A percentile compares a stretch with the other conserved stretches of the same genome.
Conservation (phyloP, 345 rosid species). For the Salix udensis region DNA sequence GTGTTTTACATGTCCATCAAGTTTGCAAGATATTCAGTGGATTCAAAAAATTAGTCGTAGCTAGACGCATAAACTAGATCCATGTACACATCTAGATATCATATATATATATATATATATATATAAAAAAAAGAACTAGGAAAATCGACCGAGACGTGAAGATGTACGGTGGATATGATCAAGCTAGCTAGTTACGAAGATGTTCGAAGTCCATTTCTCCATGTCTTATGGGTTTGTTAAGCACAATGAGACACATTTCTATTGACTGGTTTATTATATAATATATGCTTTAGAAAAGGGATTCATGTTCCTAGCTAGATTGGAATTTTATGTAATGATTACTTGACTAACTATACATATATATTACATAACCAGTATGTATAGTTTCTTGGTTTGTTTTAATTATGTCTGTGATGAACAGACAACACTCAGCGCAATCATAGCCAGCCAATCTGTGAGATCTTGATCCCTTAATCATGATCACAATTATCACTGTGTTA, state of each 20-base stretch:
- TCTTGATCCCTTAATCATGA: constrained; percentile 57
- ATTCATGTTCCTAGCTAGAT: constrained; percentile 34
- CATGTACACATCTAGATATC: too few relatives aligned
- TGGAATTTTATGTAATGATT: constrained; percentile 23
- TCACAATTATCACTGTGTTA: constrained; percentile 23
- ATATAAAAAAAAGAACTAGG: too few relatives aligned
- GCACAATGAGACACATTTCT: constrained; percentile 32
- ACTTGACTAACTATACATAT: neutral
- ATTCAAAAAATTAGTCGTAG: too few relatives aligned
- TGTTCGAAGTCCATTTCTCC: neutral
- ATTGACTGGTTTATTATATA: constrained; percentile 16
- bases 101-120: neutral
- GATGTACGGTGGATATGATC: neutral
- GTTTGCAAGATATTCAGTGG: rapidly evolving
- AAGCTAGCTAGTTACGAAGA: neutral
- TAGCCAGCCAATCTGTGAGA: constrained; percentile 72
- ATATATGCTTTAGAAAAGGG: constrained; percentile 16
- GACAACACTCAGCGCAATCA: constrained; percentile 60
- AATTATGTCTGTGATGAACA: constrained; percentile 43
- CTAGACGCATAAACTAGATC: too few relatives aligned
- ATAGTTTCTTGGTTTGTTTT: constrained; percentile 42
- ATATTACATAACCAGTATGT: constrained; percentile 1
- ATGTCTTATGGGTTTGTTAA: constrained; percentile 16
- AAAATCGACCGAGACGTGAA: constrained; percentile 9
- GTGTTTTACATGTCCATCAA: rapidly evolving